A percentile compares a stretch with the other conserved stretches of the same genome.
phyloP scores from a whole-genome alignment of 2,329 filamentous ascomycete genomes.

The Bisporella sp. region DNA sequence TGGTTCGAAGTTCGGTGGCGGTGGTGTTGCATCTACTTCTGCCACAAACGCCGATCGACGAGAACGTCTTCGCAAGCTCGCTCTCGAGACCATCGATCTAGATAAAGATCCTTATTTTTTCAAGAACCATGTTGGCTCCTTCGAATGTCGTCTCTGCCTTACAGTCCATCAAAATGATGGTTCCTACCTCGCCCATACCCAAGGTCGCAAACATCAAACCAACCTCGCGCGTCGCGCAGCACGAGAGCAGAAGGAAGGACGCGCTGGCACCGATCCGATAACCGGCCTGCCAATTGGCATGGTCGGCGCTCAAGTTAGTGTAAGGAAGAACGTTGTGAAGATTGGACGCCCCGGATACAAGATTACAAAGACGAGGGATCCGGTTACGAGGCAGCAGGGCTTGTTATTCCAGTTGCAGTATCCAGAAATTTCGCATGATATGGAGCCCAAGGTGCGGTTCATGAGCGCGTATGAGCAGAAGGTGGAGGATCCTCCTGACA shows the following conservation, averaged over 20 bases:
- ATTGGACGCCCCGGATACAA: slow-evolving; percentile 96
- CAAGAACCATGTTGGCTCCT: slow-evolving; percentile 97
- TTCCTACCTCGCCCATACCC: slow-evolving; percentile 96
- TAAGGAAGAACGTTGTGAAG: slow-evolving; percentile 83
- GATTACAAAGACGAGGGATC: slow-evolving; percentile 92
- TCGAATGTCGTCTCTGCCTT: slow-evolving; percentile 93
- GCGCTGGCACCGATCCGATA: slow-evolving; percentile 55
- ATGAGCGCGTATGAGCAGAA: slow-evolving; percentile 98
- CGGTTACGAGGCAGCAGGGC: slow-evolving; percentile 79
- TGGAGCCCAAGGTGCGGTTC: slow-evolving; percentile 80
- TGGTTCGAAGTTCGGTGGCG: slow-evolving; percentile 95
- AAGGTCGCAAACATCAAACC: slow-evolving; percentile 97
- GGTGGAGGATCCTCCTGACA: slow-evolving; percentile 84
- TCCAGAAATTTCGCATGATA: slow-evolving; percentile 74
- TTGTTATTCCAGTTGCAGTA: slow-evolving; percentile 95
- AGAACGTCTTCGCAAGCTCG: slow-evolving; percentile 94
- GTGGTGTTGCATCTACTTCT: slow-evolving; percentile 88
- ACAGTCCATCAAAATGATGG: slow-evolving; percentile 99
- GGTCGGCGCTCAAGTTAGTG: slow-evolving; percentile 52
- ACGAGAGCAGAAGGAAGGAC: slow-evolving; percentile 88
- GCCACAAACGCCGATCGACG: slow-evolving; percentile 95
- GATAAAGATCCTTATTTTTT: slow-evolving; percentile 99
- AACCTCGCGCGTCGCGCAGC: slow-evolving; percentile 93
- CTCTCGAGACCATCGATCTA: slow-evolving; percentile 96
- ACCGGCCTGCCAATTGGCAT: slow-evolving; percentile 69